Conservation (phyloP, 441 rosid genomes). For the Omphalea diandra region DNA sequence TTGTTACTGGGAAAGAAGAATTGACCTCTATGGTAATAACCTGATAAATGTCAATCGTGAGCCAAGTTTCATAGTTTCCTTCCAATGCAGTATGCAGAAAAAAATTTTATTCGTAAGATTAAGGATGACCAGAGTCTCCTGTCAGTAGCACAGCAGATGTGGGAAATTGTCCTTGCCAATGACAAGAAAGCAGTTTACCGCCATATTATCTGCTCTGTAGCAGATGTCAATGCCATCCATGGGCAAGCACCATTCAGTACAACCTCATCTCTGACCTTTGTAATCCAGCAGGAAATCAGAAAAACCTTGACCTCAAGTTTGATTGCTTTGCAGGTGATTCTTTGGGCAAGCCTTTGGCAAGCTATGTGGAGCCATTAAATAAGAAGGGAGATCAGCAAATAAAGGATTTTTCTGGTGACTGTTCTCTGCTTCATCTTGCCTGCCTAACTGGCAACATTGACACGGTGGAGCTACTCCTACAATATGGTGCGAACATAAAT, state of each 20-base stretch:
- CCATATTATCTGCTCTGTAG: constrained; percentile 68
- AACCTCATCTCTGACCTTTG: constrained; percentile 43
- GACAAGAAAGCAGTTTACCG: constrained; percentile 87
- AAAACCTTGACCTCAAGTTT: constrained; percentile 34
- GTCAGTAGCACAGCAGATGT: constrained; percentile 54
- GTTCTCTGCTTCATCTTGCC: constrained; percentile 92
- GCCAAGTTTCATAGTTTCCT: constrained; percentile 22
- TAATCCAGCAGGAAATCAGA: constrained; percentile 42
- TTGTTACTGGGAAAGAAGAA: not conserved
- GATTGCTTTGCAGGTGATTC: constrained; percentile 45
- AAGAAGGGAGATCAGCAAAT: constrained; percentile 38
- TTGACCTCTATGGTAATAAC: not conserved
- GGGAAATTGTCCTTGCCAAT: constrained; percentile 73
- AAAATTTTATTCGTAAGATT: constrained; percentile 57
- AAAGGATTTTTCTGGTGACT: constrained; percentile 54
- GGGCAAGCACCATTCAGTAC: constrained; percentile 63
- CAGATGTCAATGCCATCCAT: constrained; percentile 60
- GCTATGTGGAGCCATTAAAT: constrained; percentile 36
- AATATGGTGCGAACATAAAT: constrained; percentile 81
- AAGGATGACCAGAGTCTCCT: constrained; percentile 49
- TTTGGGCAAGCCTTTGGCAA: constrained; percentile 38
- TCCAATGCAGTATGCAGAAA: constrained; percentile 75
- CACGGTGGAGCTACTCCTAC: constrained; percentile 88
- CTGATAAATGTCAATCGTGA: not conserved
- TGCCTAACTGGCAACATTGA: constrained; percentile 81